Evolutionary conservation across 2,329 filamentous ascomycete species (phyloP), one percentile per base, ranked within the genome.

Genomic region (Aspergillus awamori): DNA sequence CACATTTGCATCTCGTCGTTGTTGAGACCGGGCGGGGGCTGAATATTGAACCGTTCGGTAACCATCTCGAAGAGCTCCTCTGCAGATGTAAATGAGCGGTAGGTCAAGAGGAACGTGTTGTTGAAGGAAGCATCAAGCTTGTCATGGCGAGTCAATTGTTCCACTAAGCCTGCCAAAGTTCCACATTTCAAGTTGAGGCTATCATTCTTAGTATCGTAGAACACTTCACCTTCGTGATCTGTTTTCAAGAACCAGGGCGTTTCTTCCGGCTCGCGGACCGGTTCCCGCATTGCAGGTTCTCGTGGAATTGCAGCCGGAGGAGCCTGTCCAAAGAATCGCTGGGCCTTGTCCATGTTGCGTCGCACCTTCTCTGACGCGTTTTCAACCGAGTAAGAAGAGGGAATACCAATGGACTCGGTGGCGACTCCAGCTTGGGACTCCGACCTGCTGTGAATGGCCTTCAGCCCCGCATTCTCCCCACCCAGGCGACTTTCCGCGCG

Each of bases 101-200:
- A 99, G 1, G 95, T 99, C 39, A 99, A 86, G 15, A 99, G 87
- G 83, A 99, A 99, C 0, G 95, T 99, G 71, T 94, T 96, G 81
- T 98, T 98, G 80, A 98, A 98, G 64, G 86, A 94, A 3, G 93
- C 92, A 73, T 98, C 95, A 13, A 97, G 85, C 72, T 96, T 95
- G 79, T 99, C 95, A 73, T 99, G 95, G 53, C 95, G 87, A 15
- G 95, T 99, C 48, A 99, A 84, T 72, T 98, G 94, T 76, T 98
- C 95, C 5, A 97, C 95, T 60, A 99, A 82, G 4, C 91, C 95
- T 30, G 92, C 84, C 20, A 99, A 80, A 0, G 94, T 96, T 51
- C 95, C 95, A 67, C 94, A 95, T 75, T 93, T 95, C 60, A 99
- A 85, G 30, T 89, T 85, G 24, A 90, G 88, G 2, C 88, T 86